These are phyloP conservation scores for Ophiostoma piceae DNA, from an alignment of 2,329 filamentous ascomycete genomes.

Conservation along the genomic window DNA sequence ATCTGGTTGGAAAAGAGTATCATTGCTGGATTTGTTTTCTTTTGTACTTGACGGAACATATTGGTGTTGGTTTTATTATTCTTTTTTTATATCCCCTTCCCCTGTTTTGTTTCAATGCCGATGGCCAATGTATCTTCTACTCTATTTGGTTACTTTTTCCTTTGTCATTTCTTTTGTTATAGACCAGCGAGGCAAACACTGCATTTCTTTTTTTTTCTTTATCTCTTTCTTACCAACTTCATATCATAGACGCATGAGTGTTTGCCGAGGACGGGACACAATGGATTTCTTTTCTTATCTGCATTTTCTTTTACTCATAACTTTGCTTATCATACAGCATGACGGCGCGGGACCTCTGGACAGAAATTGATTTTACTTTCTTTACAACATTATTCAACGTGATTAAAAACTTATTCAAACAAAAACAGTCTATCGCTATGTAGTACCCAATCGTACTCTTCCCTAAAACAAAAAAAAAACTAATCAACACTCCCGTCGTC, in stretches of 20 bases:
- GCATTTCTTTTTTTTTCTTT: not conserved
- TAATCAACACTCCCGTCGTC: slow-evolving; percentile 22
- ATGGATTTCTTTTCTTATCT: not conserved
- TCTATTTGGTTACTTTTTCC: slow-evolving; percentile 21
- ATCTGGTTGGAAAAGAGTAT: not conserved
- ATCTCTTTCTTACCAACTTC: not conserved
- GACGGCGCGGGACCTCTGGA: not conserved
- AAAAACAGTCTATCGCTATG: not conserved
- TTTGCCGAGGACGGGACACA: not conserved
- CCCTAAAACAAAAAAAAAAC: no score
- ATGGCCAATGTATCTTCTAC: not conserved
- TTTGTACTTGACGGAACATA: not conserved
- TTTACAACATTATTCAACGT: not conserved
- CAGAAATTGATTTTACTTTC: not conserved
- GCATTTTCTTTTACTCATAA: not conserved
- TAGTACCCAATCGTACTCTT: not conserved
- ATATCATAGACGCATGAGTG: not conserved
- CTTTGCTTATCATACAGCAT: not conserved
- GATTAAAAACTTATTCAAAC: no score
- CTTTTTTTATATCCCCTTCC: slow-evolving; percentile 19
- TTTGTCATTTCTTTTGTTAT: not conserved
- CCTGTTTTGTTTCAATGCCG: slow-evolving; percentile 15
- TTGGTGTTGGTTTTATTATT: not conserved
- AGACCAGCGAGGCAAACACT: slow-evolving; percentile 17
- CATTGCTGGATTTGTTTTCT: slow-evolving; percentile 1